A percentile compares a stretch with the other conserved stretches of the same genome.
Conservation (phyloP, 2,329 filamentous ascomycete genomes). For the Microdochium trichocladiopsis region DNA sequence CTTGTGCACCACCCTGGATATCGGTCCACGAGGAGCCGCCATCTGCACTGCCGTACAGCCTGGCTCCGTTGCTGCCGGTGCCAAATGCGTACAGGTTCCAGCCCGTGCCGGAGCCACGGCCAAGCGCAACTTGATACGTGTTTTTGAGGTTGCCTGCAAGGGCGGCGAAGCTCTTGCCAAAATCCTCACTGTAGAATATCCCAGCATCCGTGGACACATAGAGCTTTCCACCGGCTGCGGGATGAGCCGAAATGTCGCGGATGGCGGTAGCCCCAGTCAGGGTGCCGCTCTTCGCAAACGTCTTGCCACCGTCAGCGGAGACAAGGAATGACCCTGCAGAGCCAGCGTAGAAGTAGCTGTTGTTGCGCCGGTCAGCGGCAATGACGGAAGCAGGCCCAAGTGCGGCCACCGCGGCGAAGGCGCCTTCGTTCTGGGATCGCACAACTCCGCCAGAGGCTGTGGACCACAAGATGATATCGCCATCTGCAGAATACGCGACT, state of each 20-base stretch:
- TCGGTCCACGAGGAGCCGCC: slow-evolving; percentile 35
- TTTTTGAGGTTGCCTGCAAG: slow-evolving; percentile 25
- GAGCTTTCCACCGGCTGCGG: slow-evolving; percentile 51
- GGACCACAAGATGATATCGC: slow-evolving; percentile 41
- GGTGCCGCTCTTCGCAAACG: slow-evolving; percentile 32
- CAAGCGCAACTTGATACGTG: slow-evolving; percentile 35
- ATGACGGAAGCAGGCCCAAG: slow-evolving; percentile 38
- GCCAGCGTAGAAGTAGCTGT: slow-evolving; percentile 44
- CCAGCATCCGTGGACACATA: slow-evolving; percentile 48
- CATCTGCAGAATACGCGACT: slow-evolving; percentile 43
- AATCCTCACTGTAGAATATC: slow-evolving; percentile 46
- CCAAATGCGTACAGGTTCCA: slow-evolving; percentile 44
- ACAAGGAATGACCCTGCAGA: slow-evolving; percentile 40
- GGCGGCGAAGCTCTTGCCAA: slow-evolving; percentile 37
- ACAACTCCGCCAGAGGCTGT: slow-evolving; percentile 31
- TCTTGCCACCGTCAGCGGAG: slow-evolving; percentile 37
- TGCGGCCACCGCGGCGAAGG: slow-evolving; percentile 36
- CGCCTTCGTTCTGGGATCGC: slow-evolving; percentile 29
- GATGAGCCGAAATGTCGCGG: slow-evolving; percentile 49
- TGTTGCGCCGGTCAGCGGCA: slow-evolving; percentile 46
- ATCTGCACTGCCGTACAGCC: slow-evolving; percentile 37
- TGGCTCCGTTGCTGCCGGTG: slow-evolving; percentile 29
- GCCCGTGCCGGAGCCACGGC: slow-evolving; percentile 25
- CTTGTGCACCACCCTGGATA: slow-evolving; percentile 33
- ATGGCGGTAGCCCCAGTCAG: slow-evolving; percentile 34